Evolutionary conservation across 2,329 filamentous ascomycete species (phyloP), one percentile per base, ranked within the genome.

Genomic region (Curvularia hawaiiensis): DNA sequence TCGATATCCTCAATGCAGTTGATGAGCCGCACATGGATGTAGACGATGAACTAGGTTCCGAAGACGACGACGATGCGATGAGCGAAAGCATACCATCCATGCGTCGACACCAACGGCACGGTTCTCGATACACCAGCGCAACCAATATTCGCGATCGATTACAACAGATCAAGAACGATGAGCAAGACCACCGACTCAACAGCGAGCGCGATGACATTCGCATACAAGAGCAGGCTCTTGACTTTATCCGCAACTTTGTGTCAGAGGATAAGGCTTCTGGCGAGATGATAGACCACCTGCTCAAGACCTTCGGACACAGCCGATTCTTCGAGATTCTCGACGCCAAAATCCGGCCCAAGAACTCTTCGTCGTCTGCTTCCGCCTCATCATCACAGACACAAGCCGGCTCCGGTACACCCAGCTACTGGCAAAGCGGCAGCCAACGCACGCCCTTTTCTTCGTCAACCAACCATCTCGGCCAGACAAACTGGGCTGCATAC

Each of bases 181-280:
- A 95, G 70, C 79, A 88, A 45, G 89, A 90, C 60, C 85, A 88
- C 22, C 81, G 83, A 24, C 83, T 87, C 30, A 88, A 88, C 70
- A 86, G 88, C 18, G 85, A 89, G 51, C 88, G 88, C 63, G 90
- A 97, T 63, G 91, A 96, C 63, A 82, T 93, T 38, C 88, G 88
- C 2, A 90, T 97, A 28, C 94, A 98, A 77, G 92, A 97, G 72
- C 93, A 98, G 76, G 91, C 89, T 0, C 84, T 98, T 18, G 90
- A 96, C 67, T 89, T 98, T 66, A 86, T 99, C 61, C 86, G 94
- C 53, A 99, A 99, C 75, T 81, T 98, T 31, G 90, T 97, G 64
- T 90, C 89, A 56, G 86, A 88, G 59, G 80, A 75, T 65, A 85
- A 74, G 45, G 62, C 75, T 64, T 82, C 78, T 64, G 81, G 75